phyloP scores from a whole-genome alignment of 208 protist species.

The Leishmania tropica region DNA sequence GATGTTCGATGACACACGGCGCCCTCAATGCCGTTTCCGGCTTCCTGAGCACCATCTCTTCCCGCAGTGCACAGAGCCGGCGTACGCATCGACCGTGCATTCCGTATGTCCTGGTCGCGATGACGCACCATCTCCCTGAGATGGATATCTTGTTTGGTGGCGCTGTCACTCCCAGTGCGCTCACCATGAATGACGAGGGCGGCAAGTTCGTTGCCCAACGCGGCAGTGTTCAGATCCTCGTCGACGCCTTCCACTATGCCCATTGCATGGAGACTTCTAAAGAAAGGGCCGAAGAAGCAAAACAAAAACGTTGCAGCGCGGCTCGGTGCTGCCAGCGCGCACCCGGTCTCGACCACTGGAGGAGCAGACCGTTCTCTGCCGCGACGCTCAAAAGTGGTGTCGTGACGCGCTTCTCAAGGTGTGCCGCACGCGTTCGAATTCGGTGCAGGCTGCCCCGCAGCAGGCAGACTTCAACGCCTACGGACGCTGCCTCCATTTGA shows the following conservation, averaged over 20 bases:
- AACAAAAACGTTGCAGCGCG: conserved; percentile 18
- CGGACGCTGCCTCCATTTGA: conserved; percentile 58
- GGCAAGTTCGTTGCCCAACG: conserved; percentile 60
- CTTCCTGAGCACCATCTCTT: conserved; percentile 69
- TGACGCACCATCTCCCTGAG: conserved; percentile 44
- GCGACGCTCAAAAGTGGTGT: conserved; percentile 60
- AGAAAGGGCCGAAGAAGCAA: conserved; percentile 10
- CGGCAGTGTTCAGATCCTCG: conserved; percentile 64
- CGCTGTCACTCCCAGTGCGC: conserved; percentile 56
- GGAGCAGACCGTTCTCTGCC: conserved; percentile 37
- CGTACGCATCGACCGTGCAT: conserved; percentile 60
- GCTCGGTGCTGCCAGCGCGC: conserved; percentile 19
- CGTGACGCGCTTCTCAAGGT: conserved; percentile 66
- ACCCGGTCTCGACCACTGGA: conserved; percentile 18
- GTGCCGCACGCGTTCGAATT: conserved; percentile 27
- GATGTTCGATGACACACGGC: conserved; percentile 39
- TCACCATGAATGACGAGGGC: conserved; percentile 71
- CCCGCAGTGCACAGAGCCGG: conserved; percentile 46
- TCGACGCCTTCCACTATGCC: conserved; percentile 58
- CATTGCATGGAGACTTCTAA: conserved; percentile 17
- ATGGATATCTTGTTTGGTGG: conserved; percentile 73
- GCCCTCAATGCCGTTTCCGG: conserved; percentile 78
- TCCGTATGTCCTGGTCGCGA: conserved; percentile 58
- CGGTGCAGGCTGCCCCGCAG: conserved; percentile 32
- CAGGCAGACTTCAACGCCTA: conserved; percentile 60